Conservation (phyloP, 2,329 filamentous ascomycete species). For the Nannizzia gypsea region DNA sequence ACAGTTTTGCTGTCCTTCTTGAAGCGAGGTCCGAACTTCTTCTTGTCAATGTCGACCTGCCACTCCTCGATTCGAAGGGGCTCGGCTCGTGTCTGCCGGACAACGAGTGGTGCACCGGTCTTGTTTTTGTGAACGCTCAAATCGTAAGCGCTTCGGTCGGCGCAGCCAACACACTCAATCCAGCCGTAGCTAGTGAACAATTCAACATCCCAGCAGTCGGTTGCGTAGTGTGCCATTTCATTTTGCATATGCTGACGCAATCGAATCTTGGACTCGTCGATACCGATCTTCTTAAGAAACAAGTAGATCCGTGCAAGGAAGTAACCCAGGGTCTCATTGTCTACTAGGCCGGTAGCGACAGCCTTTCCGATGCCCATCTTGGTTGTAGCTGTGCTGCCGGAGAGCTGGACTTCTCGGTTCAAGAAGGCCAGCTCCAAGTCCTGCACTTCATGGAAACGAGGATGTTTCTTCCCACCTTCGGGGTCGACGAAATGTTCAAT, state of each 20-base stretch:
- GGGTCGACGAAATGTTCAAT: constrained; percentile 98
- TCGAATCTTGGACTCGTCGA: constrained; percentile 76
- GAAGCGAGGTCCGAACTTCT: constrained; percentile 89
- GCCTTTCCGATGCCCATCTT: constrained; percentile 74
- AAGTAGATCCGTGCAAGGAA: constrained; percentile 88
- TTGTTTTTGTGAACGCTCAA: constrained; percentile 84
- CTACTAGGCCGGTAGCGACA: constrained; percentile 68
- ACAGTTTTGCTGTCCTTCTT: constrained; percentile 88
- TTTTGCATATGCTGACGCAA: constrained; percentile 96
- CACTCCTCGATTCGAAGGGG: constrained; percentile 76
- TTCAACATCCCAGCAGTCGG: constrained; percentile 97
- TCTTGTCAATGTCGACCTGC: constrained; percentile 79
- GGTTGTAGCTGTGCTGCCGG: constrained; percentile 66
- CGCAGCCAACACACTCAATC: constrained; percentile 97
- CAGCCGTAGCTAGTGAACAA: constrained; percentile 84
- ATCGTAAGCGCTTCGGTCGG: constrained; percentile 91
- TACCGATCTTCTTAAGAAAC: constrained; percentile 78
- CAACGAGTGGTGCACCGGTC: constrained; percentile 74
- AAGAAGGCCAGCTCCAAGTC: constrained; percentile 74
- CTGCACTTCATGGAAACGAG: constrained; percentile 73
- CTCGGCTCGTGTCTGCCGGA: constrained; percentile 67
- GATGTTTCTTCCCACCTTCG: constrained; percentile 85
- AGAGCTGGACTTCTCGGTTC: constrained; percentile 71
- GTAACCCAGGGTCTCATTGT: constrained; percentile 97
- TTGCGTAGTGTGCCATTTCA: constrained; percentile 86